These are phyloP conservation scores for Firmiana major DNA, from an alignment of 345 rosid genomes.

Conservation along the genomic window DNA sequence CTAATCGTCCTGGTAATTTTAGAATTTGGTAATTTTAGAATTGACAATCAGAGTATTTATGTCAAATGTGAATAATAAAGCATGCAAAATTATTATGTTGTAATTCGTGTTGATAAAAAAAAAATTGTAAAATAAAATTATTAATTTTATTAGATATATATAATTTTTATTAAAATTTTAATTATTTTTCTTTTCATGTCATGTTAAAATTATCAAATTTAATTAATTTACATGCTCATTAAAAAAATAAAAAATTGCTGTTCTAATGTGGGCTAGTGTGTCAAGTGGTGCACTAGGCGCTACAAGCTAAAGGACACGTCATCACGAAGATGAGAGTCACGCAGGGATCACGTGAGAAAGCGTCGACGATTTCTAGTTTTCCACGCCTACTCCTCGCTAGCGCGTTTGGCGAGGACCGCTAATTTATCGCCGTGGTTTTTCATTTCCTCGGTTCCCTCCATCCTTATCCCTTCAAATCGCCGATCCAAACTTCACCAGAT, in stretches of 20 bases:
- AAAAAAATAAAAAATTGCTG: too few species aligned
- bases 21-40: neutral
- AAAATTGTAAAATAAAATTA: too few species aligned
- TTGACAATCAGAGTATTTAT: too few species aligned
- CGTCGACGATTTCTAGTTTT: constrained; percentile 24
- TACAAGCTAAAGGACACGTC: neutral
- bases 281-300: neutral
- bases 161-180: too few species aligned
- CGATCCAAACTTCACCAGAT: neutral
- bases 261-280: too few species aligned
- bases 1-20: neutral
- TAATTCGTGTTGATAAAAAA: too few species aligned
- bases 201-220: too few species aligned
- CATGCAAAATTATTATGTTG: too few species aligned
- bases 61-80: too few species aligned
- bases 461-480: neutral
- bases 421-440: constrained; percentile 45
- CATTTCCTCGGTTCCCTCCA: constrained; percentile 35
- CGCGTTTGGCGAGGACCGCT: constrained; percentile 5
- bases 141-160: too few species aligned
- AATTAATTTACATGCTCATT: neutral
- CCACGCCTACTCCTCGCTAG: constrained; percentile 6
- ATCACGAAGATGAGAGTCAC: constrained; percentile 10
- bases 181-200: too few species aligned
- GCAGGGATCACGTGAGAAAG: constrained; percentile 28